Conservation (phyloP, 345 rosid species). For the Gossypium turneri region DNA sequence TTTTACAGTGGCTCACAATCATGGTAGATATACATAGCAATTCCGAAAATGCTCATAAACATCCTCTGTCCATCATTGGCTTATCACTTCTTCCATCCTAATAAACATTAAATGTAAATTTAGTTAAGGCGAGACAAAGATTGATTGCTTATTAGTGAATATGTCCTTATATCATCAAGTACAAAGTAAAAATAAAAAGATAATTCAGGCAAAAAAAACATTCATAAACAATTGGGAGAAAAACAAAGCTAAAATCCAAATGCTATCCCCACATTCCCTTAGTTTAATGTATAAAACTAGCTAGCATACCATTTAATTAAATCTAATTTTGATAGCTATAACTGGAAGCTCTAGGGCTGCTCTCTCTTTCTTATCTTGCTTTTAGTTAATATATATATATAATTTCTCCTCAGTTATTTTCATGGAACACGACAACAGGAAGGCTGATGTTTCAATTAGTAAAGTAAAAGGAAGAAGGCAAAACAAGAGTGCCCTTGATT, state of each 20-base stretch:
- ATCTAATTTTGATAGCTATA: not conserved
- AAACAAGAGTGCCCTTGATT: not conserved
- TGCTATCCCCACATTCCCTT: not conserved
- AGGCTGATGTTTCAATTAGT: not conserved
- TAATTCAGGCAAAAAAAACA: not conserved
- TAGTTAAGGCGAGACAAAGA: slow-evolving; percentile 19
- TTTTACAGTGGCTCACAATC: not conserved
- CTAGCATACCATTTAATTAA: not conserved
- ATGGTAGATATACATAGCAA: slow-evolving; percentile 24
- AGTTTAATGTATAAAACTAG: not conserved
- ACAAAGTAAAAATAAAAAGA: not conserved
- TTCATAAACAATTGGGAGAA: not conserved
- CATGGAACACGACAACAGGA: slow-evolving; percentile 1
- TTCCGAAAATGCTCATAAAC: slow-evolving; percentile 24
- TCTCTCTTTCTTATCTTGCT: not conserved
- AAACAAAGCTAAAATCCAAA: slow-evolving; percentile 12
- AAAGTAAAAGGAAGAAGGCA: slow-evolving; percentile 4
- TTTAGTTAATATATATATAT: not conserved
- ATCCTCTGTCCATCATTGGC: slow-evolving; percentile 16
- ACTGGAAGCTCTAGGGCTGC: slow-evolving; percentile 7
- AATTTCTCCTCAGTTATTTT: slow-evolving; percentile 12
- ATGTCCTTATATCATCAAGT: slow-evolving; percentile 12
- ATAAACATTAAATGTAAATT: not conserved
- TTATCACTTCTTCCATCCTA: slow-evolving; percentile 16
- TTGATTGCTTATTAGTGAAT: slow-evolving; percentile 22